Evolutionary conservation across 2,329 filamentous ascomycete species (phyloP).

Genomic region (Stagonosporopsis rhizophila): DNA sequence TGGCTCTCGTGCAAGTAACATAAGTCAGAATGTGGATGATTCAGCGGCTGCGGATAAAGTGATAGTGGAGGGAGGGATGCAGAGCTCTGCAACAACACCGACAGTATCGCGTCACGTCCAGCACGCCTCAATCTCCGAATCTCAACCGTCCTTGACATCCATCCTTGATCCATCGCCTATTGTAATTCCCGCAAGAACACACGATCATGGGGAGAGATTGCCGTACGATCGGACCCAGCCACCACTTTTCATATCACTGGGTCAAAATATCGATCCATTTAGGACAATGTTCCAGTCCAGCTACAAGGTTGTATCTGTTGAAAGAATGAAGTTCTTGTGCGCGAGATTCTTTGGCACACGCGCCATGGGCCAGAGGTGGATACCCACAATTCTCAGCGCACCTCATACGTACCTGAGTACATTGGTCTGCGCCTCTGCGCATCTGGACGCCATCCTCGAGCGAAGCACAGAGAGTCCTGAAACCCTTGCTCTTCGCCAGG

Average conservation of each 20-base stretch:
- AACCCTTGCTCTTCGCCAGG: constrained; percentile 41
- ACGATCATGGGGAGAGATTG: constrained; percentile 15
- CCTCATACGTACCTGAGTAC: constrained; percentile 49
- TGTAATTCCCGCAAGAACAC: constrained; percentile 24
- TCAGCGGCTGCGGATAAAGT: constrained; percentile 6
- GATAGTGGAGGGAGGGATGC: neutral
- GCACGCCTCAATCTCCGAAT: constrained; percentile 9
- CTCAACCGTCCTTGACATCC: constrained; percentile 12
- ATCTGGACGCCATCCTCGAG: constrained; percentile 41
- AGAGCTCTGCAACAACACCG: constrained; percentile 14
- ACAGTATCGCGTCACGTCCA: constrained; percentile 3
- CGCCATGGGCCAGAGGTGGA: constrained; percentile 45
- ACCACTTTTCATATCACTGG: constrained; percentile 37
- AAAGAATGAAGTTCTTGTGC: constrained; percentile 47
- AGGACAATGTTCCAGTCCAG: constrained; percentile 43
- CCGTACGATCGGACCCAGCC: constrained; percentile 28
- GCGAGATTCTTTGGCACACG: constrained; percentile 43
- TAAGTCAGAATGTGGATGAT: constrained; percentile 20
- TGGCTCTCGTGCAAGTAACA: constrained; percentile 23
- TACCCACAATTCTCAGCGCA: constrained; percentile 42
- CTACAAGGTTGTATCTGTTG: constrained; percentile 40
- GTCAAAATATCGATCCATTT: constrained; percentile 45
- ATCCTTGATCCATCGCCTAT: constrained; percentile 33
- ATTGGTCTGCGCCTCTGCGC: constrained; percentile 44
- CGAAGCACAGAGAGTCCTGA: constrained; percentile 36